Conservation (phyloP, 2,329 filamentous ascomycete genomes). For the Chalaropsis thielavioides region DNA sequence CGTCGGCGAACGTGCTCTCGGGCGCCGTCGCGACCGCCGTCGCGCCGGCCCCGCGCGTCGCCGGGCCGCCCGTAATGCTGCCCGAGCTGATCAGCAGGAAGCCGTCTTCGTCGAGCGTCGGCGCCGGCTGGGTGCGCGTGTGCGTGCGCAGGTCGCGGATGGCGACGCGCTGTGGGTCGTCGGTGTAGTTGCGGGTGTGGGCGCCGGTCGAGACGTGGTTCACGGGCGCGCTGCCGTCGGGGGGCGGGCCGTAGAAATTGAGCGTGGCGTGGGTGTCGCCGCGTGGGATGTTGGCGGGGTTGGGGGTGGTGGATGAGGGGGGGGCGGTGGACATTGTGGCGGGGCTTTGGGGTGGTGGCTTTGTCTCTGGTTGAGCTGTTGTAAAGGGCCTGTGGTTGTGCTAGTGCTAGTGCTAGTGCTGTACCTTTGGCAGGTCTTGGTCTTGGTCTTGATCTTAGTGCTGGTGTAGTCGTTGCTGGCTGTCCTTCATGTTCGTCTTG, state of each 20-base stretch:
- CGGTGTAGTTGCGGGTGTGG: slow-evolving; percentile 51
- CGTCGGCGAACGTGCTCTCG: slow-evolving; percentile 43
- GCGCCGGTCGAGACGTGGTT: slow-evolving; percentile 39
- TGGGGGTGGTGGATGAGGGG: background rate
- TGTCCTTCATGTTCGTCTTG: background rate
- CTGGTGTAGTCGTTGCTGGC: background rate
- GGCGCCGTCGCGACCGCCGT: slow-evolving; percentile 33
- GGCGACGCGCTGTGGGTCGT: slow-evolving; percentile 34
- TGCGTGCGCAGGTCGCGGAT: slow-evolving; percentile 61
- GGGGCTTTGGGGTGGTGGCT: too few relatives aligned
- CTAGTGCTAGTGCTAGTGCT: too few relatives aligned
- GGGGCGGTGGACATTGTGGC: background rate
- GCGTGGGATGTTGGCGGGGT: slow-evolving; percentile 30
- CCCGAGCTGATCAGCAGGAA: slow-evolving; percentile 48
- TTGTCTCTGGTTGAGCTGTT: too few relatives aligned
- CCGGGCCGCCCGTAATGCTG: slow-evolving; percentile 15
- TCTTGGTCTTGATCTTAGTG: background rate
- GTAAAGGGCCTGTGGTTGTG: too few relatives aligned
- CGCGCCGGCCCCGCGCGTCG: background rate
- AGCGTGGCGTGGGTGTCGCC: slow-evolving; percentile 50
- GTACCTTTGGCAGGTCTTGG: too few relatives aligned
- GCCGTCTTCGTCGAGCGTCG: slow-evolving; percentile 56
- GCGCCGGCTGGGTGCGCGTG: slow-evolving; percentile 38
- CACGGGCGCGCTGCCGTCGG: slow-evolving; percentile 45
- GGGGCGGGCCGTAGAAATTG: slow-evolving; percentile 49